A percentile compares a stretch with the other conserved stretches of the same genome.
Evolutionary conservation across 495 filamentous ascomycete species (phyloP).

Genomic region (Penicillium coffeae): DNA sequence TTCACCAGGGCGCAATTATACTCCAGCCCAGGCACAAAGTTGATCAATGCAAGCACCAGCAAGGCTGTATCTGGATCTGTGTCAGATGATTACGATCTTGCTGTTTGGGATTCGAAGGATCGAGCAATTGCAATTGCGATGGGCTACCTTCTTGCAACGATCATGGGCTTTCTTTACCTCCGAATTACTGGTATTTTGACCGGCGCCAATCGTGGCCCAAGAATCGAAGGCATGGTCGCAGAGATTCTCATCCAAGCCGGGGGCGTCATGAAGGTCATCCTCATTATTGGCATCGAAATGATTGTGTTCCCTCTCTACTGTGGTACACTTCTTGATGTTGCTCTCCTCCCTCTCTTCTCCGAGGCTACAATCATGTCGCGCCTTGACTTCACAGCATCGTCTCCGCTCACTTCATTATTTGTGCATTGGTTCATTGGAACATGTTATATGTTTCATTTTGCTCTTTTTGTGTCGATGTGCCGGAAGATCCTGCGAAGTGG

Average conservation of each 20-base stretch:
- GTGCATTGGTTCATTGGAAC: slow-evolving; percentile 99
- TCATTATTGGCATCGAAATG: slow-evolving; percentile 99
- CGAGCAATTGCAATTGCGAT: slow-evolving; percentile 73
- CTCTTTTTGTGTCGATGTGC: slow-evolving; percentile 98
- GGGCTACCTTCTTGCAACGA: slow-evolving; percentile 73
- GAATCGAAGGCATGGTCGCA: slow-evolving; percentile 73
- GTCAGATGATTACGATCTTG: slow-evolving; percentile 56
- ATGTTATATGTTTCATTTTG: slow-evolving; percentile 99
- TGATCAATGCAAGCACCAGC: slow-evolving; percentile 21
- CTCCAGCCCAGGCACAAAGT: slow-evolving; percentile 20
- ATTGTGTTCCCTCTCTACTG: slow-evolving; percentile 95
- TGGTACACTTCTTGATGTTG: slow-evolving; percentile 82
- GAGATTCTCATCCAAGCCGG: slow-evolving; percentile 88
- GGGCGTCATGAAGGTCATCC: slow-evolving; percentile 94
- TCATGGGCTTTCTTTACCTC: slow-evolving; percentile 74
- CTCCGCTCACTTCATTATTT: slow-evolving; percentile 84
- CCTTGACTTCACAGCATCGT: slow-evolving; percentile 66
- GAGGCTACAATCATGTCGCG: slow-evolving; percentile 70
- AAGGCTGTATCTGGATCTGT: slow-evolving; percentile 18
- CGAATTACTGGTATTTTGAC: slow-evolving; percentile 62
- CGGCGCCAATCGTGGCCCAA: slow-evolving; percentile 59
- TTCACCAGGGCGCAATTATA: slow-evolving; percentile 19
- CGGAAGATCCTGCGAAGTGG: slow-evolving; percentile 93
- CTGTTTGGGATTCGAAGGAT: slow-evolving; percentile 73
- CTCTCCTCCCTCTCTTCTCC: slow-evolving; percentile 84